Evolutionary conservation across 2,329 filamentous ascomycete species (phyloP), one percentile per base, ranked within the genome.

Genomic region (Alternaria alternata): DNA sequence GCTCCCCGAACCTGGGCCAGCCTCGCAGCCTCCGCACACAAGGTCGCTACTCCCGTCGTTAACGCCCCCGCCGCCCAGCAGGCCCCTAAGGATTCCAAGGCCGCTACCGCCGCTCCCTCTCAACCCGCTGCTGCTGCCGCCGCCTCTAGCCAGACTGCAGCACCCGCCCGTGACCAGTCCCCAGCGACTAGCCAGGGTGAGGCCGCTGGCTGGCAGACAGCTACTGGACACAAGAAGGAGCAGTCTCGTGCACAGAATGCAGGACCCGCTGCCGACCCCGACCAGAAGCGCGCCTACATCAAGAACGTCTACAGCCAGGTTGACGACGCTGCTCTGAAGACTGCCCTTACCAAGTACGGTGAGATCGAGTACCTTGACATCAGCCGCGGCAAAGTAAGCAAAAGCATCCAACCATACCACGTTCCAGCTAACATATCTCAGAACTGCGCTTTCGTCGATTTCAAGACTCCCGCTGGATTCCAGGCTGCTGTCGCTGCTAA

Each of bases 381-480:
- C 68, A 88, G 84, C 76, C 85, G 87, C 65, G 81, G 80, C 72
- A 97, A 97, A 91, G 94, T 97, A 84, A 73, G 82, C 69, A 26
- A 48, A n/a, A 11, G 16, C 41, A 7, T 7, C 9, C 16, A 12
- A 12, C 38, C 5, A 54, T 5, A 20, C 7, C 4, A 56, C 38
- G 18, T 26, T 16, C 3, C 14, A 54, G 52, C 70, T 78, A 64
- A 77, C 51, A 22, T 7, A 8, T 2, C 38, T 28, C 75, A 96
- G 94, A 97, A 95, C 85, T 97, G 93, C 75, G 95, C 95, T 26
- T 98, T 98, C 76, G 92, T 97, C 61, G 95, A 99, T 79, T 99
- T 95, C 80, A 91, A 89, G 75, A 91, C 90, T 47, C 77, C 88
- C 22, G 88, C 93, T 56, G 93, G 88, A 47, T 97, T 96, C 81